Percentiles rank a stretch among this genome's conserved stretches.
These are phyloP conservation scores for Selaginella tamariscina DNA, from an alignment of 75 land plant species.

Conservation along the genomic window DNA sequence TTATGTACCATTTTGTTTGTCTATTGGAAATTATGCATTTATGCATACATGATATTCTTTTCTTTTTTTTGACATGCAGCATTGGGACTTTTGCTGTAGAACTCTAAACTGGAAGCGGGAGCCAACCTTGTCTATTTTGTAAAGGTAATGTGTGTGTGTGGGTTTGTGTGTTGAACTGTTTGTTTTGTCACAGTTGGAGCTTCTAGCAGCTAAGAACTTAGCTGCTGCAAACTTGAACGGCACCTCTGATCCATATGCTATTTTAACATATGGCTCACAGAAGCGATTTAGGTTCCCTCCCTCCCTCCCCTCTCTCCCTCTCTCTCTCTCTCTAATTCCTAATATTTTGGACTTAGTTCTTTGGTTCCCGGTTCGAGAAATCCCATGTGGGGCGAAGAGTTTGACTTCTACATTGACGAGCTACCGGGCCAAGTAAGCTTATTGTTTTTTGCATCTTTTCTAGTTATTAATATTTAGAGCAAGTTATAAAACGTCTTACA, in stretches of 20 bases:
- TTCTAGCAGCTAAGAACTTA: constrained; percentile 91
- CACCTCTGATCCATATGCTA: constrained; percentile 97
- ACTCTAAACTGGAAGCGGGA: constrained; percentile 36
- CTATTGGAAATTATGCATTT: constrained; percentile 15
- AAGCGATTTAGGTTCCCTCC: constrained; percentile 71
- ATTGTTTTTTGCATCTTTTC: not conserved
- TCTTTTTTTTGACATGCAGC: constrained; percentile 46
- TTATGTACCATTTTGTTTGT: no score
- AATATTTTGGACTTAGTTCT: constrained; percentile 38
- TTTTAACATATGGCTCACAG: constrained; percentile 81
- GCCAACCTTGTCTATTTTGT: constrained; percentile 34
- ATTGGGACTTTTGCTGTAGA: constrained; percentile 47
- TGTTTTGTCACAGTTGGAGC: constrained; percentile 46
- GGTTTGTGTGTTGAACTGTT: no score
- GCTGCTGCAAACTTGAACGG: constrained; percentile 93
- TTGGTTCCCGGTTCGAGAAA: constrained; percentile 98
- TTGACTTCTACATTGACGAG: constrained; percentile 78
- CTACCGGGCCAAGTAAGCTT: constrained; percentile 70
- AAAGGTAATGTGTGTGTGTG: no score
- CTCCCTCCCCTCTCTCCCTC: no score
- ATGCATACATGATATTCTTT: constrained; percentile 19
- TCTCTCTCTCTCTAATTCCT: no score
- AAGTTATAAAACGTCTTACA: not conserved
- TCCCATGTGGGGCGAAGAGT: constrained; percentile 99
- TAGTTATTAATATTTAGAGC: not conserved